Evolutionary conservation across 2,329 filamentous ascomycete genomes (phyloP).

Genomic region (Claviceps arundinis): DNA sequence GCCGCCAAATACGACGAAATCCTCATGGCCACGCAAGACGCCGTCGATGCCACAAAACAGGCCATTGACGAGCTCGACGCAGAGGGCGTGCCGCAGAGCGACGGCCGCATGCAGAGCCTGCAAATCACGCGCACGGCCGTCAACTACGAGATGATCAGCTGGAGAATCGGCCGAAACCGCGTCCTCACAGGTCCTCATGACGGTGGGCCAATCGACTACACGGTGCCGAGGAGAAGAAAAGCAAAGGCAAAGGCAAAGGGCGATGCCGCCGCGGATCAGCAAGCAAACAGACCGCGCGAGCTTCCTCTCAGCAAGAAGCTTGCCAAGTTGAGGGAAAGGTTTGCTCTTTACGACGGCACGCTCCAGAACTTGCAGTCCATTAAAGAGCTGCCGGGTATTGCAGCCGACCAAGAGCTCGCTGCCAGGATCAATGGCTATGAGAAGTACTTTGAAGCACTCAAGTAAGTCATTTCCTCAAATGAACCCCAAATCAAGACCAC

Average conservation of each 20-base stretch:
- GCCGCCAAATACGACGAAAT: slow-evolving; percentile 85
- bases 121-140: slow-evolving; percentile 88
- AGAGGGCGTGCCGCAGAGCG: slow-evolving; percentile 73
- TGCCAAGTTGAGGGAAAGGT: slow-evolving; percentile 69
- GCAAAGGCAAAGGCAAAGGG: slow-evolving; percentile 21
- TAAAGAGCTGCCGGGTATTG: slow-evolving; percentile 79
- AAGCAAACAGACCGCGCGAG: slow-evolving; percentile 34
- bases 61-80: slow-evolving; percentile 80
- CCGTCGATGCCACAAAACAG: slow-evolving; percentile 82
- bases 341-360: slow-evolving; percentile 82
- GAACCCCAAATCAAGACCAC: not conserved
- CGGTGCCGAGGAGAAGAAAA: slow-evolving; percentile 36
- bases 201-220: slow-evolving; percentile 48
- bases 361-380: slow-evolving; percentile 84
- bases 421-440: slow-evolving; percentile 65
- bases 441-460: slow-evolving; percentile 78
- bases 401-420: slow-evolving; percentile 65
- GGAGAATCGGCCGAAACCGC: slow-evolving; percentile 86
- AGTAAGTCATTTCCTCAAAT: slow-evolving; percentile 36
- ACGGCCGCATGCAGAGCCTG: slow-evolving; percentile 78
- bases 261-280: slow-evolving; percentile 20
- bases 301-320: slow-evolving; percentile 64
- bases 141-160: slow-evolving; percentile 87
- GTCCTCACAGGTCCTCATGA: slow-evolving; percentile 76
- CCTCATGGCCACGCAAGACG: slow-evolving; percentile 81